A percentile compares a stretch with the other conserved stretches of the same genome.
Conservation (phyloP, 345 rosid species). For the Populus tremula region DNA sequence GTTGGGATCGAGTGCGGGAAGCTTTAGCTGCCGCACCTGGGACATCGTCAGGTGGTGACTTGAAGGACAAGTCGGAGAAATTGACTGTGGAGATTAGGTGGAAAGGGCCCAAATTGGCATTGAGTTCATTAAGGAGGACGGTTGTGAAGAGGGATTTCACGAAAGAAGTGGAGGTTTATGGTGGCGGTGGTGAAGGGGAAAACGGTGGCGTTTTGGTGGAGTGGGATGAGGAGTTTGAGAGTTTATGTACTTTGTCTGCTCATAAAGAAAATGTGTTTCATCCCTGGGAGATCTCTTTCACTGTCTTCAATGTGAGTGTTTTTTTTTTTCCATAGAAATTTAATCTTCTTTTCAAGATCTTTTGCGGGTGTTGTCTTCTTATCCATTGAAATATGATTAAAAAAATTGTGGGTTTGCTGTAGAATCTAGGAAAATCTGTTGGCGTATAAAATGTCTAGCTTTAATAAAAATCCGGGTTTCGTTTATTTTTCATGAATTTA, state of each 20-base stretch:
- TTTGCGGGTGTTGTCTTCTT: neutral
- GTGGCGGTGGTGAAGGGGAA: constrained; percentile 29
- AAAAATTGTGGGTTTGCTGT: neutral
- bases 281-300: constrained; percentile 94
- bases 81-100: constrained; percentile 83
- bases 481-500: neutral
- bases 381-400: no score
- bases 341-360: neutral
- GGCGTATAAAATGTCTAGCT: neutral
- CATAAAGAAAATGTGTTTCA: constrained; percentile 70
- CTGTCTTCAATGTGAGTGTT: constrained; percentile 75
- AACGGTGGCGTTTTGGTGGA: constrained; percentile 41
- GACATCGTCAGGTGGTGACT: constrained; percentile 12
- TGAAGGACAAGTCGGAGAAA: constrained; percentile 31
- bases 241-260: constrained; percentile 61
- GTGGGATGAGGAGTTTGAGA: constrained; percentile 88
- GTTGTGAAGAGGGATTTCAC: constrained; percentile 81
- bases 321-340: neutral
- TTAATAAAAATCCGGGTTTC: neutral
- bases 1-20: constrained; percentile 70
- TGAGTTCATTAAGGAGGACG: constrained; percentile 66
- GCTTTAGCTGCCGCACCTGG: neutral
- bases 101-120: constrained; percentile 87
- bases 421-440: neutral
- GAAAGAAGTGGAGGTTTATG: constrained; percentile 42